Percentiles rank a stretch among this genome's conserved stretches.
phyloP scores from a whole-genome alignment of 1,139 yeast species.

The Candida labiduridarum region DNA sequence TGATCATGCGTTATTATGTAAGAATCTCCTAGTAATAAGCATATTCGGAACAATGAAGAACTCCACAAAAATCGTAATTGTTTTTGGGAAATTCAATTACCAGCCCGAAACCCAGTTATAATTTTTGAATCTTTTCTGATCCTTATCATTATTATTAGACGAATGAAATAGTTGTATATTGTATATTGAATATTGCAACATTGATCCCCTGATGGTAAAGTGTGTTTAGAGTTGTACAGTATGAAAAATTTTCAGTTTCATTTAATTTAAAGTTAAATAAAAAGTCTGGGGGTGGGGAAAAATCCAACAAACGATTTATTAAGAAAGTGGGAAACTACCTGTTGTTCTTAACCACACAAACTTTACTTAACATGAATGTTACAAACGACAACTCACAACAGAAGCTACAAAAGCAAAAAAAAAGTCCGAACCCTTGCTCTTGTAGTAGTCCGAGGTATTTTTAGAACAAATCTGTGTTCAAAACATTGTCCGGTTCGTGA shows the following conservation, averaged over 20 bases:
- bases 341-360: neutral
- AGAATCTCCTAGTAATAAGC: too few species aligned
- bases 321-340: neutral
- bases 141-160: too few species aligned
- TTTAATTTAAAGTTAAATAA: neutral
- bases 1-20: too few species aligned
- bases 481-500: too few species aligned
- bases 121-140: too few species aligned
- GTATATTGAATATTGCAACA: too few species aligned
- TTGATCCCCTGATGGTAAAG: too few species aligned
- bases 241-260: neutral
- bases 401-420: neutral
- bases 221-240: neutral
- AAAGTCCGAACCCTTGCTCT: neutral
- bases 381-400: neutral
- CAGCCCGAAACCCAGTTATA: too few species aligned
- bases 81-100: too few species aligned
- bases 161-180: too few species aligned
- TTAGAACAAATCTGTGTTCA: neutral
- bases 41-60: too few species aligned
- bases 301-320: neutral
- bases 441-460: conserved; percentile 1
- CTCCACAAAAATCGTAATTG: too few species aligned
- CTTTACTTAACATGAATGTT: neutral
- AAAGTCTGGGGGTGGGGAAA: conserved; percentile 1